phyloP scores from a whole-genome alignment of 129 eudicot genomes.

The Sambucus nigra region DNA sequence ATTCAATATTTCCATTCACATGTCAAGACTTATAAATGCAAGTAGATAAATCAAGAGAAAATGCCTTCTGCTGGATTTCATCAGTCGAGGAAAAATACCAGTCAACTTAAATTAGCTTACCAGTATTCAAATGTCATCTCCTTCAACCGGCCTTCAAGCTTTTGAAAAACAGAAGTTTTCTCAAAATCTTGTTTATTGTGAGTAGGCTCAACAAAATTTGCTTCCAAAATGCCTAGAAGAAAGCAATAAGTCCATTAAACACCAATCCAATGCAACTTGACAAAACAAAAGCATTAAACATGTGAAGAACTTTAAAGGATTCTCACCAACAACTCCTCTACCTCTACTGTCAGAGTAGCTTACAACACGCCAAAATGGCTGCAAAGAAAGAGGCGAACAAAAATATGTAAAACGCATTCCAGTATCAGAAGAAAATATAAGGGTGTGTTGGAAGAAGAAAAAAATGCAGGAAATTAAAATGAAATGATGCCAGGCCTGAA shows the following conservation, averaged over 20 bases:
- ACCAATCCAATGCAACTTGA: slow-evolving; percentile 4
- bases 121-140: slow-evolving; percentile 91
- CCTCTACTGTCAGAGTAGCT: slow-evolving; percentile 50
- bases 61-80: too few relatives aligned
- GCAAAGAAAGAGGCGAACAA: slow-evolving; percentile 21
- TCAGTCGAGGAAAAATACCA: too few relatives aligned
- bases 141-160: slow-evolving; percentile 66
- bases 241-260: slow-evolving; percentile 6
- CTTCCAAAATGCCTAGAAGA: slow-evolving; percentile 70
- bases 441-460: neutral
- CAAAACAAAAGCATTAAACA: slow-evolving; percentile 7
- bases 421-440: slow-evolving; percentile 5
- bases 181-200: slow-evolving; percentile 96
- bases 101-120: slow-evolving; percentile 27
- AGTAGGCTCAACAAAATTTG: slow-evolving; percentile 80
- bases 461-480: neutral
- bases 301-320: neutral
- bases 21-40: neutral
- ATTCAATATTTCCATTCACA: neutral
- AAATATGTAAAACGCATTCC: slow-evolving; percentile 9
- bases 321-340: slow-evolving; percentile 90
- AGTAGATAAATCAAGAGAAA: too few relatives aligned
- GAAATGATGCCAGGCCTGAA: too few relatives aligned
- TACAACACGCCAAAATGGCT: slow-evolving; percentile 83
- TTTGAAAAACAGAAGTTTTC: slow-evolving; percentile 78